Evolutionary conservation across 352 stramenopile species (phyloP).

Genomic region (Pythium monospermum): DNA sequence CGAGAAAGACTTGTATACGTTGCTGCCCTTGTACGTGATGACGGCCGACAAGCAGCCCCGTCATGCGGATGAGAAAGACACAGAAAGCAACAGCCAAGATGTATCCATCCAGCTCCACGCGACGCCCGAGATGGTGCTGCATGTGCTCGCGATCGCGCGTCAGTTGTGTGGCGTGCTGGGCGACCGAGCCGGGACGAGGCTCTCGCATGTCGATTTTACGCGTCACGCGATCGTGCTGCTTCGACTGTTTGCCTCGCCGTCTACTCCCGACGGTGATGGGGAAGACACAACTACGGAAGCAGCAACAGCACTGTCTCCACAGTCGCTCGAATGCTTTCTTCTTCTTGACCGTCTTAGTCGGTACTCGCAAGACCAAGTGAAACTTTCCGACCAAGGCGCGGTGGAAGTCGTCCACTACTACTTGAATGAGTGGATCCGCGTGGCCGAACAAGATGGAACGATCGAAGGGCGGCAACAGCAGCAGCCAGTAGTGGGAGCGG

Average conservation of each 20-base stretch:
- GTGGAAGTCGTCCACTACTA: slow-evolving; percentile 37
- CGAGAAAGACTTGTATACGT: slow-evolving; percentile 46
- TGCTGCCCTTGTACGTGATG: slow-evolving; percentile 34
- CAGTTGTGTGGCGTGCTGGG: slow-evolving; percentile 30
- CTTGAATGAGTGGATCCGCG: slow-evolving; percentile 31
- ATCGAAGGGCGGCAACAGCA: slow-evolving; percentile 7
- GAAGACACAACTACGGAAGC: not conserved
- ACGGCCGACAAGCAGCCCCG: slow-evolving; percentile 2
- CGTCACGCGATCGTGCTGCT: slow-evolving; percentile 34
- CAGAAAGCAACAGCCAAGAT: not conserved
- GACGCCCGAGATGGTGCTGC: slow-evolving; percentile 17
- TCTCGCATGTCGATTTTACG: slow-evolving; percentile 42
- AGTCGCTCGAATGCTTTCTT: slow-evolving; percentile 28
- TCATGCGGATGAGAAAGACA: not conserved
- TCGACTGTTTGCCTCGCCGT: slow-evolving; percentile 9
- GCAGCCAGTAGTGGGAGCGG: not conserved
- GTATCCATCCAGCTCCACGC: not conserved
- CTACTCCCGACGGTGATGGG: too few species aligned
- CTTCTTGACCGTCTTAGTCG: slow-evolving; percentile 36
- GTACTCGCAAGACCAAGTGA: slow-evolving; percentile 31
- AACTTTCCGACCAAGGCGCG: slow-evolving; percentile 36
- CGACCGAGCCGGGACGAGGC: slow-evolving; percentile 26
- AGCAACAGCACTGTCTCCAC: not conserved
- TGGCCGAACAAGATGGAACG: slow-evolving; percentile 12
- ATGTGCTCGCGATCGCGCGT: slow-evolving; percentile 18